A percentile compares a stretch with the other conserved stretches of the same genome.
Evolutionary conservation across 1,139 yeast genomes (phyloP).

Genomic region (Yamadazyma sp.): DNA sequence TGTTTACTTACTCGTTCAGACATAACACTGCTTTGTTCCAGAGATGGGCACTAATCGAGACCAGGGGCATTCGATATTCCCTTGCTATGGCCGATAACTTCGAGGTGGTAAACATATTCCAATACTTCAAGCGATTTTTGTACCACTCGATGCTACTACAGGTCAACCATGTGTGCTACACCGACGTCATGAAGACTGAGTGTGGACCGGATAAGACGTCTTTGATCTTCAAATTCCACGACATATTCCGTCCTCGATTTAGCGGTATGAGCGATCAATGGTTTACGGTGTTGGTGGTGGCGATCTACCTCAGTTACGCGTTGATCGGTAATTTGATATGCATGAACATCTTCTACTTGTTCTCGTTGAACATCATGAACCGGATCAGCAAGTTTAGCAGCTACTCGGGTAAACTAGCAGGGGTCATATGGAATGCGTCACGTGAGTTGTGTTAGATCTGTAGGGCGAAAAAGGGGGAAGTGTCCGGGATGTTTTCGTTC

Average conservation of each 20-base stretch:
- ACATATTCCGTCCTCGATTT: conserved; percentile 17
- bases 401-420: conserved; percentile 2
- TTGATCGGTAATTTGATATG: conserved; percentile 31
- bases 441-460: neutral
- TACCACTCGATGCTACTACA: conserved; percentile 5
- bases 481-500: too few species aligned
- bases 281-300: conserved; percentile 16
- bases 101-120: conserved; percentile 2
- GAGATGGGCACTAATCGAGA: conserved; percentile 5
- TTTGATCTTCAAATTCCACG: conserved; percentile 31
- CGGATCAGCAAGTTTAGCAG: conserved; percentile 2
- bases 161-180: conserved; percentile 5
- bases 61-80: conserved; percentile 7
- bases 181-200: neutral
- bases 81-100: conserved; percentile 6
- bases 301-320: conserved; percentile 27
- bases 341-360: conserved; percentile 24
- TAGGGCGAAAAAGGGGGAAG: neutral
- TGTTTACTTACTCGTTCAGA: conserved; percentile 26
- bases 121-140: conserved; percentile 5
- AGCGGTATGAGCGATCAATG: conserved; percentile 1
- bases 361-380: conserved; percentile 7
- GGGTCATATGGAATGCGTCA: conserved; percentile 8
- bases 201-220: conserved; percentile 16
- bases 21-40: conserved; percentile 15